A percentile compares a stretch with the other conserved stretches of the same genome.
Evolutionary conservation across 768 basidiomycete species (phyloP).

Genomic region (Mycena rosella): DNA sequence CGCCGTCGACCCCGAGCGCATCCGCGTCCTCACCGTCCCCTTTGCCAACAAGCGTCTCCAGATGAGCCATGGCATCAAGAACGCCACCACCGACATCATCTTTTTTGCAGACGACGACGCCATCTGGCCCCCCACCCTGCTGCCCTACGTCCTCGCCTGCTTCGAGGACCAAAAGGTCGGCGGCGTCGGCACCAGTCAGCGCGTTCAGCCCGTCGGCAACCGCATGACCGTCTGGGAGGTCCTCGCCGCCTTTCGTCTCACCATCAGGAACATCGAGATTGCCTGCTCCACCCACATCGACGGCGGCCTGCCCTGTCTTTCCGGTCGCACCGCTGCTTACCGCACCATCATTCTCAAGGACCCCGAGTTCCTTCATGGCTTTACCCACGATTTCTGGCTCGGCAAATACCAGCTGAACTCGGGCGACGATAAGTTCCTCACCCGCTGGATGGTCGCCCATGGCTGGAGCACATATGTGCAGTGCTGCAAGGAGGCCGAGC

Average conservation of each 20-base stretch:
- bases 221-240: conserved; percentile 96
- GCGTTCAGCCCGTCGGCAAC: conserved; percentile 84
- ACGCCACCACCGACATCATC: conserved; percentile 92
- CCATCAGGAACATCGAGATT: conserved; percentile 96
- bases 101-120: conserved; percentile 97
- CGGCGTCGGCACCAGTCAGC: conserved; percentile 92
- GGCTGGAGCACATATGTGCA: conserved; percentile 97
- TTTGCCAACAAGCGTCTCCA: conserved; percentile 95
- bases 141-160: conserved; percentile 91
- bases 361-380: conserved; percentile 92
- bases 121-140: conserved; percentile 92
- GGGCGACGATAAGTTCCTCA: conserved; percentile 95
- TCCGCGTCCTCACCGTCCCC: conserved; percentile 90
- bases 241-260: conserved; percentile 91
- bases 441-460: conserved; percentile 96
- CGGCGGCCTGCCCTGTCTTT: conserved; percentile 91
- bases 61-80: conserved; percentile 94
- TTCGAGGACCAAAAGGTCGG: conserved; percentile 96
- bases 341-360: conserved; percentile 95
- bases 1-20: conserved; percentile 85
- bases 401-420: conserved; percentile 96
- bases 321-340: conserved; percentile 94
- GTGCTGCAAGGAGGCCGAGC: conserved; percentile 85
- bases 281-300: conserved; percentile 92
- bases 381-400: conserved; percentile 95